Evolutionary conservation across 2,329 filamentous ascomycete species (phyloP).

Genomic region (Hymenoscyphus scutula): DNA sequence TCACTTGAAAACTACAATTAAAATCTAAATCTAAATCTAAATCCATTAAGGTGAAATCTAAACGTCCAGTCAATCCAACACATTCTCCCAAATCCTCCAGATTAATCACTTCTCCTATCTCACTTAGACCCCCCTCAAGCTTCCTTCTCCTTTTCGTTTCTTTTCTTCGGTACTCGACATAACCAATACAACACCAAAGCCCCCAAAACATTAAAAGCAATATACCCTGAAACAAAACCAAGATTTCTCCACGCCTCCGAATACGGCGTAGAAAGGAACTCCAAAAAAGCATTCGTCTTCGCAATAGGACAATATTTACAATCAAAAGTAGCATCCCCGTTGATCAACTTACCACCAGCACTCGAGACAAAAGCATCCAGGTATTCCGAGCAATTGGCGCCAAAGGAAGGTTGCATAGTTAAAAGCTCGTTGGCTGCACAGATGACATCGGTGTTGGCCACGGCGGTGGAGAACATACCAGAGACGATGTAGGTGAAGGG

Average conservation of each 20-base stretch:
- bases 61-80: too few relatives aligned
- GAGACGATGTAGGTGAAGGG: constrained; percentile 78
- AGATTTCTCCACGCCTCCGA: constrained; percentile 1
- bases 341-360: constrained; percentile 53
- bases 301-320: constrained; percentile 57
- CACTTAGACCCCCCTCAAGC: too few relatives aligned
- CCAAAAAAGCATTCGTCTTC: constrained; percentile 52
- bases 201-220: neutral
- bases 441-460: constrained; percentile 62
- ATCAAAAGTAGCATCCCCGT: constrained; percentile 42
- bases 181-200: constrained; percentile 37
- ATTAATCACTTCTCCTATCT: too few relatives aligned
- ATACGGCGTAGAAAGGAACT: constrained; percentile 39
- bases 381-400: constrained; percentile 43
- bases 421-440: constrained; percentile 70
- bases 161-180: too few relatives aligned
- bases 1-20: too few relatives aligned
- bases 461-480: constrained; percentile 65
- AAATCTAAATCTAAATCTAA: too few relatives aligned
- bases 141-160: too few relatives aligned
- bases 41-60: too few relatives aligned
- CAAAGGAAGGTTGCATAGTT: constrained; percentile 54
- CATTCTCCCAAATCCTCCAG: too few relatives aligned
- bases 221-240: neutral
- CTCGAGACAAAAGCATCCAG: constrained; percentile 47